Percentiles rank a stretch among this genome's conserved stretches.
Evolutionary conservation across 176 grass and related monocot genomes (phyloP).

Genomic region (maize (Zea mays)): Zm-B73-REFERENCE-NAM-5.0 NC_050103.1:706501-707000

Average conservation of each 20-base stretch:
- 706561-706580: neutral
- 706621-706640: neutral
- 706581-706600: neutral
- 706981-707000: neutral
- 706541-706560: conserved; percentile 3
- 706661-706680: conserved; percentile 9
- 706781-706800: neutral
- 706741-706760: too few species aligned
- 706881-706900: neutral
- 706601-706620: neutral
- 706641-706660: neutral
- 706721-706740: neutral
- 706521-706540: neutral
- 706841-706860: neutral
- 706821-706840: neutral
- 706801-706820: neutral
- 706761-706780: neutral
- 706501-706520: neutral
- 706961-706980: neutral
- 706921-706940: neutral
- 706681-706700: too few species aligned
- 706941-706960: neutral
- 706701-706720: neutral
- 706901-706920: neutral
- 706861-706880: neutral